A percentile compares a stretch with the other conserved stretches of the same genome.
These are phyloP conservation scores for Syzygium aromaticum DNA, from an alignment of 345 rosid species.

Conservation along the genomic window DNA sequence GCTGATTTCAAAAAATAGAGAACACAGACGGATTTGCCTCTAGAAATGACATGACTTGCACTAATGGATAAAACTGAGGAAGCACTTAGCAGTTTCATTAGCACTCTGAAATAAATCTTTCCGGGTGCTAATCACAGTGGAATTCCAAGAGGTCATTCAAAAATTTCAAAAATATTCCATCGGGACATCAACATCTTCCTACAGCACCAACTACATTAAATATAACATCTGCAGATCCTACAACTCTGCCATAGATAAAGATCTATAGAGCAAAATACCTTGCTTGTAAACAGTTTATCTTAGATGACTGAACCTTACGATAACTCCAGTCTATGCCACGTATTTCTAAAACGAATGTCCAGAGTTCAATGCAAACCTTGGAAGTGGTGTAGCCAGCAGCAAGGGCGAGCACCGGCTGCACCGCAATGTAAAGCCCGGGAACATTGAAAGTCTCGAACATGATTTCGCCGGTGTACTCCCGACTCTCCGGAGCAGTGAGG, in stretches of 20 bases:
- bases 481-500: slow-evolving; percentile 89
- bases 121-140: neutral
- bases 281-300: neutral
- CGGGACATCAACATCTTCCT: neutral
- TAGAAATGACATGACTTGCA: neutral
- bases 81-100: neutral
- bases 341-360: neutral
- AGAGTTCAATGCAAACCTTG: slow-evolving; percentile 42
- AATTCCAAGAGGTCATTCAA: neutral
- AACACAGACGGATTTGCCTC: neutral
- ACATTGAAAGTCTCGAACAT: slow-evolving; percentile 94
- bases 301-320: neutral
- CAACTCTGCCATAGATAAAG: neutral
- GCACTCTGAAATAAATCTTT: neutral
- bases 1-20: neutral
- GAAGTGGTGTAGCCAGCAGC: slow-evolving; percentile 97
- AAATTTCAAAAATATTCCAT: neutral
- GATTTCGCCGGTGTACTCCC: slow-evolving; percentile 94
- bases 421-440: slow-evolving; percentile 95
- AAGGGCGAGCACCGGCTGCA: slow-evolving; percentile 94
- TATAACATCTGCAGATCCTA: neutral
- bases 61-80: neutral
- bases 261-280: neutral
- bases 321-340: neutral
- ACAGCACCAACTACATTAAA: neutral